Percentiles rank a stretch among this genome's conserved stretches.
These are phyloP conservation scores for Selaginella tamariscina DNA, from an alignment of 75 land plant species.

Conservation along the genomic window DNA sequence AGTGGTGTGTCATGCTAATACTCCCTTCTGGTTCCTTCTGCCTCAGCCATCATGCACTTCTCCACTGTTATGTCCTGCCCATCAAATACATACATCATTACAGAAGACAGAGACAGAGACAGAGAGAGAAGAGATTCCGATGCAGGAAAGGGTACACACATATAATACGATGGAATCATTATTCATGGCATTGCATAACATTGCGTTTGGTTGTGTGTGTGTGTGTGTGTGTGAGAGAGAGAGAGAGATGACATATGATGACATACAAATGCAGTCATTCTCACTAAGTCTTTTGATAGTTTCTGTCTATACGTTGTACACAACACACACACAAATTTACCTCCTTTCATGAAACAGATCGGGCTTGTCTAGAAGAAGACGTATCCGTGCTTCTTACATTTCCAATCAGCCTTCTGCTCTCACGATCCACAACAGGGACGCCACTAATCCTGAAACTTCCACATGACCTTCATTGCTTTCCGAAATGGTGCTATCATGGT, in stretches of 20 bases:
- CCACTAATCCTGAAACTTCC: constrained; percentile 32
- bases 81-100: no score
- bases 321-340: no score
- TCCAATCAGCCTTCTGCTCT: constrained; percentile 30
- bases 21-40: not conserved
- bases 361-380: constrained; percentile 37
- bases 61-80: constrained; percentile 23
- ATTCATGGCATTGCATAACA: no score
- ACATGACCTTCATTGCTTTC: constrained; percentile 31
- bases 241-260: no score
- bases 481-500: constrained; percentile 30
- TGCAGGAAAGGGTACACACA: no score
- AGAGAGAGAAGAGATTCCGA: no score
- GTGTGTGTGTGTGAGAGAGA: no score
- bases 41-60: constrained; percentile 32
- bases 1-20: not conserved
- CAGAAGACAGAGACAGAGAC: no score
- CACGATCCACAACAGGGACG: constrained; percentile 34
- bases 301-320: not conserved
- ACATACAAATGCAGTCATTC: no score
- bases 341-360: constrained; percentile 30
- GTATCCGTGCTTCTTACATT: constrained; percentile 32
- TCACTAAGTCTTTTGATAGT: no score
- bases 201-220: no score
- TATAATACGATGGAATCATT: no score